Base-by-base conservation (phyloP, 2,329 filamentous ascomycete genomes). In the Colletotrichum sp. region DNA sequence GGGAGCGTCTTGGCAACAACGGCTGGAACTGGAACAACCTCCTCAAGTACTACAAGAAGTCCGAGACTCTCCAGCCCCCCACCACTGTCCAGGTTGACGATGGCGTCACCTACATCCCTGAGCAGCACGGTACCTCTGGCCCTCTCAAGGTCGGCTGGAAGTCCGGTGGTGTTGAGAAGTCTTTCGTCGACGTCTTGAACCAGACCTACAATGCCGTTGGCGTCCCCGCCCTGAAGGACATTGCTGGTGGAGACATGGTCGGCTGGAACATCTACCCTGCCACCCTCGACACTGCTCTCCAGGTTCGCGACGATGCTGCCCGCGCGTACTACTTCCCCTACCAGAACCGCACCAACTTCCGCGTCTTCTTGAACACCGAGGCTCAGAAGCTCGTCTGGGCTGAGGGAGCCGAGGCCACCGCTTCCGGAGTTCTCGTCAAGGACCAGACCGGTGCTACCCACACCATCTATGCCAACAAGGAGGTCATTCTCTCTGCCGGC, bases 401-500 rank as follows among this genome's bases (percentile, higher is more conserved):
- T 16, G 54, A 66, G 43, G 24, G 27, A 7, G 47, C 61, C 15
- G 61, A 31, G n/a, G 61, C 61, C 18, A 64, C 61, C 36, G 61
- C 61, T 2, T 64, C 61, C 16, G 61, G 61, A 47, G 61, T 64
- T 33, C 61, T 64, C 38, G 61, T 64, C 38, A 51, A 64, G 61
- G 61, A 64, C 61, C n/a, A 43, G 24, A 62, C 34, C 51, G 87
- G 87, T 1, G 77, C 80, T 4, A 80, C 78, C 8, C 54, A 73
- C 3, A 69, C 57, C 3, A 80, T 88, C 54, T 75, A 77, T 13
- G 88, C 86, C 4, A 80, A 77, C 8, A 87, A 84, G 72, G 87
- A 89, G 74, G 84, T 89, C 8, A 83, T 90, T 27, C 69, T 86
- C 9, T 87, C 86, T 0, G 86, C 85, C 0, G 89, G 89, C 0